Percentiles rank a stretch among this genome's conserved stretches.
Conservation (phyloP, 495 filamentous ascomycete species). For the Xylaria curta region DNA sequence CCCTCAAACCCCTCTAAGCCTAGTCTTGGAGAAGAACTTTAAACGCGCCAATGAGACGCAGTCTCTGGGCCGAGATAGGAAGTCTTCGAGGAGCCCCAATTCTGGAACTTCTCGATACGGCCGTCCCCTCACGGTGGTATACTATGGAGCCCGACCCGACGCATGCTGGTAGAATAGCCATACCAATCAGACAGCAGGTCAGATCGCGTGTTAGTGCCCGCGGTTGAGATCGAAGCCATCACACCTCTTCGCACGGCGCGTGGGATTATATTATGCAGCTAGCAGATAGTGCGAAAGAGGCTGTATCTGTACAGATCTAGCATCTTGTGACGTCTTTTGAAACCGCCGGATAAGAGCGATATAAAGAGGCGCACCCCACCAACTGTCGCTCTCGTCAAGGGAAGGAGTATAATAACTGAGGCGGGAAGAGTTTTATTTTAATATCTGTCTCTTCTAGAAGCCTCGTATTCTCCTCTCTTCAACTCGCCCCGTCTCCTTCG, state of each 20-base stretch:
- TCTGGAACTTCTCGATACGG: conserved; percentile 11
- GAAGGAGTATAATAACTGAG: conserved; percentile 1
- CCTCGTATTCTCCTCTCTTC: background rate
- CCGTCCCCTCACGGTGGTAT: background rate
- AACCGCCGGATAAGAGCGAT: conserved; percentile 25
- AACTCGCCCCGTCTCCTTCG: background rate
- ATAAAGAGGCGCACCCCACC: conserved; percentile 17
- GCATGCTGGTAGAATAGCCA: conserved; percentile 18
- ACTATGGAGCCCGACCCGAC: background rate
- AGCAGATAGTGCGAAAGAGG: conserved; percentile 8
- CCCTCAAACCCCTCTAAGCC: conserved; percentile 13
- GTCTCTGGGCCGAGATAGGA: conserved; percentile 17
- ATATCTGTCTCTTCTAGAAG: background rate
- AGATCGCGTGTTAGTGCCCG: background rate
- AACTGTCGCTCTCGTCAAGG: conserved; percentile 4
- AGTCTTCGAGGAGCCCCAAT: conserved; percentile 8
- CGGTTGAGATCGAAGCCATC: conserved; percentile 2
- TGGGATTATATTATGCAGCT: conserved; percentile 4
- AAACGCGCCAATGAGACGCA: conserved; percentile 22
- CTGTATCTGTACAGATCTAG: conserved; percentile 7
- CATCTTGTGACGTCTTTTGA: conserved; percentile 22
- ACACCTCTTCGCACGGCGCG: conserved; percentile 9
- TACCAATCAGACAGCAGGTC: conserved; percentile 18
- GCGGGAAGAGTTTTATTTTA: background rate
- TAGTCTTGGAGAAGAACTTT: conserved; percentile 12